Conservation (phyloP, 2,329 filamentous ascomycete genomes). For the Aspergillus sergii region DNA sequence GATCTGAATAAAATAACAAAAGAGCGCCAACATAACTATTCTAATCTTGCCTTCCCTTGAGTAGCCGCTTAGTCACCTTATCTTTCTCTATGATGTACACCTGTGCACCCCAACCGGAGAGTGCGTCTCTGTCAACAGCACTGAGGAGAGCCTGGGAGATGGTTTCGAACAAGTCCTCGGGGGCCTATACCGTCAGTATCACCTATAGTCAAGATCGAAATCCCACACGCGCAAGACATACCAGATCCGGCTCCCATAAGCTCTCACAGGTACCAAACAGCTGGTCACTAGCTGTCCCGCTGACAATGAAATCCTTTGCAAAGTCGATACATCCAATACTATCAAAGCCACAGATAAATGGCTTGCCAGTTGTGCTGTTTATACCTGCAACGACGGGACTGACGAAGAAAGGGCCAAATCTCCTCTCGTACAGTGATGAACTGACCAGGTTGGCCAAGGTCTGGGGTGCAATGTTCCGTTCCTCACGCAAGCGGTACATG, state of each 20-base stretch:
- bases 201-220: background rate
- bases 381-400: conserved; percentile 92
- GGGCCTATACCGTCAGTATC: conserved; percentile 57
- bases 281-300: conserved; percentile 93
- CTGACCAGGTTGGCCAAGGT: conserved; percentile 97
- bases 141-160: conserved; percentile 95
- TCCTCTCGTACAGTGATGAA: conserved; percentile 86
- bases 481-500: conserved; percentile 98
- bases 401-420: conserved; percentile 97
- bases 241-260: conserved; percentile 95
- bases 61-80: conserved; percentile 97
- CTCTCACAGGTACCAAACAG: conserved; percentile 98
- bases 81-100: conserved; percentile 99
- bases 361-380: conserved; percentile 89
- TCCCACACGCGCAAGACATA: conserved; percentile 49
- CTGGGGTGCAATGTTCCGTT: conserved; percentile 90
- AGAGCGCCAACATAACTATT: conserved; percentile 21
- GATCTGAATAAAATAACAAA: conserved; percentile 14
- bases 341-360: conserved; percentile 99
- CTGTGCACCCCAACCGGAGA: conserved; percentile 97
- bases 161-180: conserved; percentile 97
- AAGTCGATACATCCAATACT: conserved; percentile 99
- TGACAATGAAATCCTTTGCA: conserved; percentile 98
- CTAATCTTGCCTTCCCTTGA: conserved; percentile 96
- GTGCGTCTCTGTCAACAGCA: conserved; percentile 92